Base-by-base conservation (phyloP, 805 yeast species). In the Huiozyma sinensis region DNA sequence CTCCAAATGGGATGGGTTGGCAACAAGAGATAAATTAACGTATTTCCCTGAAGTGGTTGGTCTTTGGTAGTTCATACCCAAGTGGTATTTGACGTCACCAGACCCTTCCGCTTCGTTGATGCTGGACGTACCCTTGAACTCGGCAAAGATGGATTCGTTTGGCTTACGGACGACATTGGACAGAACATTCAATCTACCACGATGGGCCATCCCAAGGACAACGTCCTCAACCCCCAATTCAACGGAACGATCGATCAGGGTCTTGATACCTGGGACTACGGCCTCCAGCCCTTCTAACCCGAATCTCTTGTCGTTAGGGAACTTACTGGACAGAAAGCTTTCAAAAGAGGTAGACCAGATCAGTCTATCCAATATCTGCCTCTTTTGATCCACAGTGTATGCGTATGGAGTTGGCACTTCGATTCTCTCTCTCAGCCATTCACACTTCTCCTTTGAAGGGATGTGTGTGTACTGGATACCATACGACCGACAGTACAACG, bases 211-310 rank as follows among this genome's bases (percentile, higher is more conserved):
- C 72, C 99, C 99, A 57, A 92, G 83, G 58, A 90, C 94, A 49
- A 92, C 81, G 65, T 90, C 97, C 69, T 89, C 96, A 43, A 90
- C 82, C 57, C 99, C 99, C 49, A 72, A 70, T 53, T 84, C 94
- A 41, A 89, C 97, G 38, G 95, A 76, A 53, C 88, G 81, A 68
- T 92, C 99, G 63, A 92, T 88, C 63, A 92, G 67, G 41, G 96
- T 83, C 73, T 92, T 92, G 75, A 92, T 81, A 72, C 97, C 98
- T 39, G 97, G 97, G 41, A 92, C 85, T 58, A 85, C 83, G 40
- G 95, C 74, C 71, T 92, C 99, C 52, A 95, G 95, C 72, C 99
- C 99, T 73, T 92, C 99, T 47, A 92, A 74, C 67, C 98, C 98
- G 61, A 92, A 92, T 70, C 99, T 84, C 73, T 92, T 92, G 66